Evolutionary conservation across 2,329 filamentous ascomycete genomes (phyloP), one percentile per base, ranked within the genome.

Genomic region (Pseudogymnoascus sp.): DNA sequence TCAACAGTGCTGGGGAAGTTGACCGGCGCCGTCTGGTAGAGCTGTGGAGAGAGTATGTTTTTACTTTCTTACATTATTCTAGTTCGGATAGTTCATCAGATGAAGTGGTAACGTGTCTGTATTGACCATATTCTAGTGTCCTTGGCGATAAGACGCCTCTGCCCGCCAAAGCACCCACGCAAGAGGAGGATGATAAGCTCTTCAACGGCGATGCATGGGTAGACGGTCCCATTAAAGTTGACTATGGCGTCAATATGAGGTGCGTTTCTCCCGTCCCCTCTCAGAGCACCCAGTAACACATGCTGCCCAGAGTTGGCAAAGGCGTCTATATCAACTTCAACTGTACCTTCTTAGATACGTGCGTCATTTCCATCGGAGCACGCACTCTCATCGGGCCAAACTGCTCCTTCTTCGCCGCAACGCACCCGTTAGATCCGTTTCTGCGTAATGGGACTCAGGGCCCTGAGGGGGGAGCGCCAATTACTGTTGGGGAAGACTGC

Each of bases 341-440:
- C 73, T 86, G 83, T 67, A 86, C 84, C 5, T 88, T 91, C 70
- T 76, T 95, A 30, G 91, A 96, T 70, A 92, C 88, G 1, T 89
- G 86, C 71, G 74, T 78, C 28, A 88, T 95, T 61, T 85, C 79
- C 1, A 84, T 96, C 57, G 91, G 91, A 0, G 81, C 85, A 4
- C 84, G 91, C 60, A 93, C 89, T 1, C 75, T 96, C 25, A 77
- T 94, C 41, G 91, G 89, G 0, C 90, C 91, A 1, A 89, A 90
- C 69, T 89, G 91, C 41, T 85, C 79, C 37, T 82, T 96, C 66
- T 96, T 83, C 71, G 83, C 83, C 38, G 91, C 83, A 1, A 86
- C 81, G 0, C 91, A 96, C 73, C 90, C 91, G 1, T 74, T 91
- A 0, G 89, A 95, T 67, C 89, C 89, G 0, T 79, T 79, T 0